These are phyloP conservation scores for Xylaria polymorpha DNA, from an alignment of 2,329 filamentous ascomycete genomes.

Conservation along the genomic window DNA sequence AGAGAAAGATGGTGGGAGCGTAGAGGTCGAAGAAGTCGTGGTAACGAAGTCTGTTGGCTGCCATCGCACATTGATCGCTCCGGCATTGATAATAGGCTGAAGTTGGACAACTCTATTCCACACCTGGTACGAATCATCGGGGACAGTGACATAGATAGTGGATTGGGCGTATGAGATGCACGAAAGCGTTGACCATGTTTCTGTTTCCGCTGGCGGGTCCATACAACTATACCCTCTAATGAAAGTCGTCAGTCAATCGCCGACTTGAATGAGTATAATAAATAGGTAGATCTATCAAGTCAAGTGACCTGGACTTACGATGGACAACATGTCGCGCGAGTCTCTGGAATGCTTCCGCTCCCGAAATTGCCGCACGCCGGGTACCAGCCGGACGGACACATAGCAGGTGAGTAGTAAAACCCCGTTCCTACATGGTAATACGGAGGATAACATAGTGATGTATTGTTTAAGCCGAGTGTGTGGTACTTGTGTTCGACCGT, in stretches of 20 bases:
- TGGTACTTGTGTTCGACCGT: slow-evolving; percentile 13
- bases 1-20: not conserved
- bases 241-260: not conserved
- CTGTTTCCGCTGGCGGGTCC: not conserved
- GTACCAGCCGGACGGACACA: slow-evolving; percentile 13
- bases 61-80: slow-evolving; percentile 21
- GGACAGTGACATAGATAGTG: slow-evolving; percentile 11
- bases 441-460: slow-evolving; percentile 9
- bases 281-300: not conserved
- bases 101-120: slow-evolving; percentile 12
- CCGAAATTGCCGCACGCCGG: slow-evolving; percentile 7
- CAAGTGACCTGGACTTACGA: slow-evolving; percentile 1
- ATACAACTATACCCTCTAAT: slow-evolving; percentile 13
- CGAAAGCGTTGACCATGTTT: slow-evolving; percentile 19
- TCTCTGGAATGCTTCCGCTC: slow-evolving; percentile 1
- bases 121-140: slow-evolving; percentile 9
- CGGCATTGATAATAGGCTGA: slow-evolving; percentile 12
- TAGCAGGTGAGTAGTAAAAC: slow-evolving; percentile 14
- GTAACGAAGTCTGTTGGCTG: slow-evolving; percentile 13
- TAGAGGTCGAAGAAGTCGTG: not conserved
- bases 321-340: slow-evolving; percentile 24
- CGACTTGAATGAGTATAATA: not conserved
- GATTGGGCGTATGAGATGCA: slow-evolving; percentile 16
- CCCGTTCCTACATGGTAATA: slow-evolving; percentile 9
- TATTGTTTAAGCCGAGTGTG: slow-evolving; percentile 11